A percentile compares a stretch with the other conserved stretches of the same genome.
phyloP scores from a whole-genome alignment of 805 yeast genomes.

The Candida montana region DNA sequence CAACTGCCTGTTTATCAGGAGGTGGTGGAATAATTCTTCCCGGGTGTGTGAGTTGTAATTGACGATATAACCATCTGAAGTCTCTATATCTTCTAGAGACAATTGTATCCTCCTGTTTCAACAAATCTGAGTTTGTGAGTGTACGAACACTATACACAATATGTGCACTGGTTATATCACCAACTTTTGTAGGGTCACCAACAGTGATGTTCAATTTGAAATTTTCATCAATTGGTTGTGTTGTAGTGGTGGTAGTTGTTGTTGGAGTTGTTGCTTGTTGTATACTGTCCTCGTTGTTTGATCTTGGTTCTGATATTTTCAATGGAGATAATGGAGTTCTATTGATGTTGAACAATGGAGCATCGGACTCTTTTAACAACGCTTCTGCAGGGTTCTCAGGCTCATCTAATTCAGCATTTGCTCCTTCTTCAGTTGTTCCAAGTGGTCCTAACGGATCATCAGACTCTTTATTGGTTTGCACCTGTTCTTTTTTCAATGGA shows the following conservation, averaged over 20 bases:
- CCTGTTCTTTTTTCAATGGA: slow-evolving; percentile 15
- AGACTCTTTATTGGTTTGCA: slow-evolving; percentile 10
- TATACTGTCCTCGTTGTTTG: slow-evolving; percentile 10
- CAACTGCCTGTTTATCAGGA: slow-evolving; percentile 89
- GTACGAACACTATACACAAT: slow-evolving; percentile 80
- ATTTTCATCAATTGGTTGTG: slow-evolving; percentile 6
- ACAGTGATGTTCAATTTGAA: slow-evolving; percentile 57
- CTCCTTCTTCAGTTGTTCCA: slow-evolving; percentile 28
- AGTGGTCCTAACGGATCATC: slow-evolving; percentile 29
- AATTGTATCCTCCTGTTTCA: slow-evolving; percentile 36
- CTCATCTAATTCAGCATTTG: slow-evolving; percentile 19
- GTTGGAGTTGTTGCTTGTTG: slow-evolving; percentile 3
- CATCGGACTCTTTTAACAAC: slow-evolving; percentile 42
- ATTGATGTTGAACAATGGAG: slow-evolving; percentile 47
- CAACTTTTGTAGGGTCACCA: slow-evolving; percentile 88
- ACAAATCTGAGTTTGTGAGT: slow-evolving; percentile 33
- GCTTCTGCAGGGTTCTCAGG: slow-evolving; percentile 29
- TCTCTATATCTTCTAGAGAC: slow-evolving; percentile 88
- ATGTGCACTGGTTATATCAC: slow-evolving; percentile 84
- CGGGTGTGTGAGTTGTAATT: slow-evolving; percentile 78
- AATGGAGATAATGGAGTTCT: slow-evolving; percentile 24
- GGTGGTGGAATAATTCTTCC: slow-evolving; percentile 94
- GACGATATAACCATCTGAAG: slow-evolving; percentile 91
- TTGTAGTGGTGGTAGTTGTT: not conserved
- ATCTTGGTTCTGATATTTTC: slow-evolving; percentile 9